phyloP scores from a whole-genome alignment of 2,329 filamentous ascomycete genomes.

The Monosporascus cannonballus region DNA sequence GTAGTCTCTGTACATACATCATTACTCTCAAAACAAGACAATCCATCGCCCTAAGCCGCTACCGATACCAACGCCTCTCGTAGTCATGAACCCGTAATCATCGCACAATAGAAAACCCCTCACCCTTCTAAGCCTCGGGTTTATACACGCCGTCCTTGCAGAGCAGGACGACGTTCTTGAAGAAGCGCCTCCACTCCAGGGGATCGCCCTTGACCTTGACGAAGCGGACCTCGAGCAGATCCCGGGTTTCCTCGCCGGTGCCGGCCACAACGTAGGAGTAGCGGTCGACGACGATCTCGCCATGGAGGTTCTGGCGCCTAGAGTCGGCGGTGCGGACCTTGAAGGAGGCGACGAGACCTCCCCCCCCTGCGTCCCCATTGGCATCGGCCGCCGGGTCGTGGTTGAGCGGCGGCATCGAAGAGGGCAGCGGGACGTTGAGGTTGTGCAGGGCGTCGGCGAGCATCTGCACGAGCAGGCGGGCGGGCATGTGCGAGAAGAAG shows the following conservation, averaged over 20 bases:
- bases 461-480: slow-evolving; percentile 70
- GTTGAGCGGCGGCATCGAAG: slow-evolving; percentile 11
- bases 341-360: slow-evolving; percentile 36
- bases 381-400: slow-evolving; percentile 34
- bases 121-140: slow-evolving; percentile 33
- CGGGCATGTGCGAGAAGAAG: slow-evolving; percentile 80
- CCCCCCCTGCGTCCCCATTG: slow-evolving; percentile 14
- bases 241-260: slow-evolving; percentile 38
- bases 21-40: too few species aligned
- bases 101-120: background rate
- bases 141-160: slow-evolving; percentile 79
- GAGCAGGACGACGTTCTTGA: slow-evolving; percentile 87
- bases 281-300: slow-evolving; percentile 68
- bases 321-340: slow-evolving; percentile 71
- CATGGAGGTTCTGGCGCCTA: slow-evolving; percentile 65
- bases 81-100: too few species aligned
- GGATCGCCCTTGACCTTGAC: slow-evolving; percentile 94
- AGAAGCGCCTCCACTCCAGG: slow-evolving; percentile 91
- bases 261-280: slow-evolving; percentile 43
- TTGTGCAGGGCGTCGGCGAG: slow-evolving; percentile 76
- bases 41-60: too few species aligned
- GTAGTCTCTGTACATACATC: too few species aligned
- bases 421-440: slow-evolving; percentile 70
- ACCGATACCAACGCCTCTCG: too few species aligned
- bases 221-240: slow-evolving; percentile 80